Evolutionary conservation across 805 yeast species (phyloP), one percentile per base, ranked within the genome.

Genomic region (Yarrowia sp.): DNA sequence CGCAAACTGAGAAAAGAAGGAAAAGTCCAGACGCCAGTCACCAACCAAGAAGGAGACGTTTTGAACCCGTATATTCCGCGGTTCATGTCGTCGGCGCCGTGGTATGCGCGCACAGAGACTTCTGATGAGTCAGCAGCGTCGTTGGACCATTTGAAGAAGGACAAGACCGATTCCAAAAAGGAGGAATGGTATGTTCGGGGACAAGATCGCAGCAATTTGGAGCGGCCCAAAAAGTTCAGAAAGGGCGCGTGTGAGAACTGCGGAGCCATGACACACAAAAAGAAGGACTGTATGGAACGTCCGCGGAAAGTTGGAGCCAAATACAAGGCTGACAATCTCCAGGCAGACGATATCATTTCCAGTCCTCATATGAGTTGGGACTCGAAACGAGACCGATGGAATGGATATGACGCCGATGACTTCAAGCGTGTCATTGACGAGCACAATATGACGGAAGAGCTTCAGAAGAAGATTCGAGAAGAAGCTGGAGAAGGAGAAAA

Each of bases 341-440:
- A 67, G 43, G 71, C 72, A 1, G 74, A 71, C 12, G 76, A 72
- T 3, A 64, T 67, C 12, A 65, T 72, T 4, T 69, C 71, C 38
- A 68, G 68, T 6, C 69, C 70, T 12, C 71, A 67, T 14, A 67
- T 71, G 28, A 82, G 81, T 51, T 90, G 85, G 81, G 96, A 89
- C 70, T 82, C 86, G 11, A 87, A 86, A 67, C 76, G 92, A 66
- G 96, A 90, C 74, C 79, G 90, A 66, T 90, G 95, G 96, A 88
- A 83, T 71, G 96, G 96, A 0, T 89, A 84, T 71, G 85, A 87
- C 51, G 80, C 83, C 0, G 77, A 79, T 11, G 90, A 88, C 62
- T 89, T 88, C 77, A 82, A 80, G 54, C 76, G 79, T 12, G 81
- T 82, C 32, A 73, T 78, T 68, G 78, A 76, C 67, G 66, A 72